These are phyloP conservation scores for Pythium apleroticum DNA, from an alignment of 352 stramenopile species.

Conservation along the genomic window DNA sequence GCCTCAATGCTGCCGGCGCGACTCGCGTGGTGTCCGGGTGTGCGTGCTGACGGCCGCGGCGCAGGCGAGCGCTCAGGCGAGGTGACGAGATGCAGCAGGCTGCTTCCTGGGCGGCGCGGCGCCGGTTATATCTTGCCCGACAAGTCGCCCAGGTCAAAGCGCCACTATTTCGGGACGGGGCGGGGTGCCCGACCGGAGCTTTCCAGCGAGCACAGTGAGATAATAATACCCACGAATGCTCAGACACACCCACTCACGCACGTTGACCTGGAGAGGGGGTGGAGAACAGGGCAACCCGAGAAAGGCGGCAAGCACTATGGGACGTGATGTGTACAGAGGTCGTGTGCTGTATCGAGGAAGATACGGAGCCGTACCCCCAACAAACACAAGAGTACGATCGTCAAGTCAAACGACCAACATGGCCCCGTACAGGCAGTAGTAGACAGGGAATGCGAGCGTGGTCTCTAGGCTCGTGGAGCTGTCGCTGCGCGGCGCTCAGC, in stretches of 20 bases:
- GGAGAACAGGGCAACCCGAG: neutral
- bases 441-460: too few relatives aligned
- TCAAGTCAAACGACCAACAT: neutral
- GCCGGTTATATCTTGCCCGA: slow-evolving; percentile 32
- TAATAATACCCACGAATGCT: slow-evolving; percentile 8
- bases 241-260: neutral
- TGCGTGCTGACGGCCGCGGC: slow-evolving; percentile 3
- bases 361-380: neutral
- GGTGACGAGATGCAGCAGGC: neutral
- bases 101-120: slow-evolving; percentile 6
- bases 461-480: too few relatives aligned
- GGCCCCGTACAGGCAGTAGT: too few relatives aligned
- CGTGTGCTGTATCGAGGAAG: neutral
- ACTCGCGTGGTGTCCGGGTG: neutral
- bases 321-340: neutral
- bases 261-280: neutral
- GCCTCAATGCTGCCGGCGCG: slow-evolving; percentile 14
- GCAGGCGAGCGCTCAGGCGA: neutral
- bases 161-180: slow-evolving; percentile 21
- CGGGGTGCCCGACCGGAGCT: neutral
- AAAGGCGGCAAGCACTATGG: neutral
- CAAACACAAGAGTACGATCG: neutral
- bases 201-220: too few relatives aligned
- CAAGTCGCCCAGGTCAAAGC: slow-evolving; percentile 23
- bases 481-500: too few relatives aligned